These are phyloP conservation scores for Metschnikowia shivogae DNA, from an alignment of 805 yeast species.

Conservation along the genomic window DNA sequence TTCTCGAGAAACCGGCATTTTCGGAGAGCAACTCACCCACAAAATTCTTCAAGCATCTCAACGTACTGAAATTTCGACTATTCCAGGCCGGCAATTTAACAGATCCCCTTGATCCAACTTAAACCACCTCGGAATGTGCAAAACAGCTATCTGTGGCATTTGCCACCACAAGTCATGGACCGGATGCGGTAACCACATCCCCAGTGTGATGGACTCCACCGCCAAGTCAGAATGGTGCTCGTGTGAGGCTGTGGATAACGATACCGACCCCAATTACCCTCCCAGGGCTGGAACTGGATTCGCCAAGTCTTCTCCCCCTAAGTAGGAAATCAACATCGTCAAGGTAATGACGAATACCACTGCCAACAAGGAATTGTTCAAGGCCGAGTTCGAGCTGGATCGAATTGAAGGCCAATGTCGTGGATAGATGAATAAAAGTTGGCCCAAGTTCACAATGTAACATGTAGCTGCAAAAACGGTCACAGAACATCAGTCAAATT, in stretches of 20 bases:
- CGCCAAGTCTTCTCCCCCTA: slow-evolving; percentile 23
- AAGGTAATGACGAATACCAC: neutral
- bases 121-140: slow-evolving; percentile 24
- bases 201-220: slow-evolving; percentile 51
- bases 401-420: too few relatives aligned
- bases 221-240: slow-evolving; percentile 51
- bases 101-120: neutral
- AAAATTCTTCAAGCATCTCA: too few relatives aligned
- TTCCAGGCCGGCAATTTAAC: too few relatives aligned
- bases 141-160: slow-evolving; percentile 34
- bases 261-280: slow-evolving; percentile 42
- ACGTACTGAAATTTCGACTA: too few relatives aligned
- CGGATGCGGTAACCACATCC: slow-evolving; percentile 57
- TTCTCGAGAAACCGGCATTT: too few relatives aligned
- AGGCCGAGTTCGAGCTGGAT: neutral
- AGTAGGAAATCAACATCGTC: neutral
- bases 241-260: slow-evolving; percentile 44
- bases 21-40: too few relatives aligned
- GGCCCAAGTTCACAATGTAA: too few relatives aligned
- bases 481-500: too few relatives aligned
- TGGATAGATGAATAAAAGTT: too few relatives aligned
- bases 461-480: too few relatives aligned
- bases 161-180: slow-evolving; percentile 57
- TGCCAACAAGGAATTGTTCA: neutral
- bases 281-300: slow-evolving; percentile 64